A percentile compares a stretch with the other conserved stretches of the same genome.
Evolutionary conservation across 805 yeast species (phyloP).

Genomic region (Kregervanrija fluxuum): DNA sequence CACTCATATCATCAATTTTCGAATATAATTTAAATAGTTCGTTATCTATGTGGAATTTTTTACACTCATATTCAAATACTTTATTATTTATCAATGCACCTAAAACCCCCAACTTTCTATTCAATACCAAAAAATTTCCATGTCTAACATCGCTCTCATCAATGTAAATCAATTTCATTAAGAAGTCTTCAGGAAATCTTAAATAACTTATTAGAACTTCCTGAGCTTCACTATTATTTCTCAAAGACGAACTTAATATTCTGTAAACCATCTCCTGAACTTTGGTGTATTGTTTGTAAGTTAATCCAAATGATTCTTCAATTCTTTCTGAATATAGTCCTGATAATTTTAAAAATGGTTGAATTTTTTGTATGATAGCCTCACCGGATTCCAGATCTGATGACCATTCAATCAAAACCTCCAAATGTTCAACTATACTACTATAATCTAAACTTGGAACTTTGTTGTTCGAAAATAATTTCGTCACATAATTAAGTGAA

Average conservation of each 20-base stretch:
- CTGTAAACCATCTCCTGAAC: conserved; percentile 49
- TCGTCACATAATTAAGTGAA: conserved; percentile 4
- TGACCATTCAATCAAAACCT: conserved; percentile 48
- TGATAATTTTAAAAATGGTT: conserved; percentile 24
- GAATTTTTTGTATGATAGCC: conserved; percentile 32
- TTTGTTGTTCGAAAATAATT: neutral
- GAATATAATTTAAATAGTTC: conserved; percentile 21
- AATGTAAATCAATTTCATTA: conserved; percentile 12
- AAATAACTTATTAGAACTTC: conserved; percentile 12
- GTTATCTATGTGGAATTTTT: conserved; percentile 13
- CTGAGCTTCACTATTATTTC: conserved; percentile 56
- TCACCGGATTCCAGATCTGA: conserved; percentile 62
- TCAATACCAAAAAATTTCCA: conserved; percentile 12
- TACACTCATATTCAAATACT: conserved; percentile 25
- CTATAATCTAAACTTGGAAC: conserved; percentile 2
- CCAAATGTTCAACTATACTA: conserved; percentile 23
- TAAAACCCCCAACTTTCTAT: conserved; percentile 44
- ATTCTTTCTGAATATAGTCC: conserved; percentile 18
- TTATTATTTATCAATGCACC: conserved; percentile 36
- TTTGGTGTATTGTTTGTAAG: conserved; percentile 8
- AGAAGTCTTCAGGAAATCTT: conserved; percentile 12
- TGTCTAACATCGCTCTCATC: conserved; percentile 1
- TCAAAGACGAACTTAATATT: conserved; percentile 56
- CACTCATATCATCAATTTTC: conserved; percentile 12
- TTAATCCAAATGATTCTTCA: conserved; percentile 4